phyloP scores from a whole-genome alignment of 176 grass and related monocot species.

The Cenchrus americanus region DNA sequence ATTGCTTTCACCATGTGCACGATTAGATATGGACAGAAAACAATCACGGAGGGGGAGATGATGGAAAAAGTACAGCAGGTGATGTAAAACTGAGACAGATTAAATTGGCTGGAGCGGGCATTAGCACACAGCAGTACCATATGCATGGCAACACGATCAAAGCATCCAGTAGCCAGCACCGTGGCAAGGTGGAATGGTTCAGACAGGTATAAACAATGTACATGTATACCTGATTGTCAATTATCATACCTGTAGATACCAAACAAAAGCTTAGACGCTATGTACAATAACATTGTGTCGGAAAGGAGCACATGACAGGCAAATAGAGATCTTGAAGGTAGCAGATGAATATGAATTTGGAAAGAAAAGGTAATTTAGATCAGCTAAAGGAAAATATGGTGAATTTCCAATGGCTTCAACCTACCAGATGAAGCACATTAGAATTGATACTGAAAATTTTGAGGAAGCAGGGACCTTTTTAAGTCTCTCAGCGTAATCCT shows the following conservation, averaged over 20 bases:
- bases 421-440: not conserved
- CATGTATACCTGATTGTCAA: no score
- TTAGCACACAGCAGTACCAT: not conserved
- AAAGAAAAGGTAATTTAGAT: not conserved
- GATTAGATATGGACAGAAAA: not conserved
- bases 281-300: not conserved
- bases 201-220: not conserved
- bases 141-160: not conserved
- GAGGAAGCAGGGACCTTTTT: no score
- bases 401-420: not conserved
- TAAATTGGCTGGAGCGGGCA: not conserved
- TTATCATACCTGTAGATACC: not conserved
- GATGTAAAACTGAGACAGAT: no score
- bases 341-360: not conserved
- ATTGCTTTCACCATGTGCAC: conserved; percentile 7
- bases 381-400: not conserved
- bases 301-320: not conserved
- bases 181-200: not conserved
- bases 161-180: not conserved
- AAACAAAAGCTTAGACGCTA: not conserved
- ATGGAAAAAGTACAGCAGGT: no score
- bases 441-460: not conserved
- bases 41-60: no score
- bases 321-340: not conserved
- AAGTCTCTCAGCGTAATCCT: not conserved